phyloP scores from a whole-genome alignment of 371 early-diverging fungal species.

The Massospora cicadina region DNA sequence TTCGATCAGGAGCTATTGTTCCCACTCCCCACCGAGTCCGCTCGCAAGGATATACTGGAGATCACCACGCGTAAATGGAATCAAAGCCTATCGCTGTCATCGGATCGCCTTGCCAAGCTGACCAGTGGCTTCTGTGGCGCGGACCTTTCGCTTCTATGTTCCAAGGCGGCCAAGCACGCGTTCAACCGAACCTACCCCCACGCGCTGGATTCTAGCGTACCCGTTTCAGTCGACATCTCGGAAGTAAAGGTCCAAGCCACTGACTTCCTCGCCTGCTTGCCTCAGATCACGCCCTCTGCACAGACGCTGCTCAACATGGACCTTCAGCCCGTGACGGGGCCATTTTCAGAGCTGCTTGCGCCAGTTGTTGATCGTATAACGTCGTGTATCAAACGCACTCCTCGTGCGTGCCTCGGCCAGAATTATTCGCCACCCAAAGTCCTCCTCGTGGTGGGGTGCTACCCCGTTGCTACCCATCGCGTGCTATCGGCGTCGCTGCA shows the following conservation, averaged over 20 bases:
- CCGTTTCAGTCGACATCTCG: background rate
- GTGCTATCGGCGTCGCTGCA: background rate
- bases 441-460: background rate
- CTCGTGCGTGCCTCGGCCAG: background rate
- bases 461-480: background rate
- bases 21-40: background rate
- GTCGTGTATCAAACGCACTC: background rate
- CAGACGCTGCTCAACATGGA: background rate
- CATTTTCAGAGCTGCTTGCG: background rate
- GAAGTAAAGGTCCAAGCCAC: background rate
- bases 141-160: background rate
- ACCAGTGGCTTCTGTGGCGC: background rate
- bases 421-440: background rate
- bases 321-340: background rate
- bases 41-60: background rate
- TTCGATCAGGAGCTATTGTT: slow-evolving; percentile 1
- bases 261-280: background rate
- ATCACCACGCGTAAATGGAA: background rate
- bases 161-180: background rate
- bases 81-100: background rate
- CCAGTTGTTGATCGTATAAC: background rate
- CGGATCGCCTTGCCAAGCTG: background rate
- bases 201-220: background rate
- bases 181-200: background rate
- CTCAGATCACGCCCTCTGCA: background rate